These are phyloP conservation scores for Leccinum arenicola DNA, from an alignment of 768 basidiomycete genomes.

Conservation along the genomic window DNA sequence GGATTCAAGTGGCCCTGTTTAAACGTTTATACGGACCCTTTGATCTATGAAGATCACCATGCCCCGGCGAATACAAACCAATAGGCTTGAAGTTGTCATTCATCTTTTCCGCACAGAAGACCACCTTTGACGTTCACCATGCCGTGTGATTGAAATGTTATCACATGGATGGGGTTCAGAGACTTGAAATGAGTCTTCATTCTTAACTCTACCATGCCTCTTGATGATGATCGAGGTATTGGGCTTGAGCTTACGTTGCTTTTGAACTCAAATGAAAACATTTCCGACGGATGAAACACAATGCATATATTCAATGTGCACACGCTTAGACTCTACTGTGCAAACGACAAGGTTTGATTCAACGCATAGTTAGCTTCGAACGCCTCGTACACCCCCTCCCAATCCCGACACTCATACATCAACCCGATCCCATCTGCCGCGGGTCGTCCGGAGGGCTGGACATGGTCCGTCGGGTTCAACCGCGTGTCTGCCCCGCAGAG, in stretches of 20 bases:
- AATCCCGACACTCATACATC: slow-evolving; percentile 22
- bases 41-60: background rate
- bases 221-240: too few relatives aligned
- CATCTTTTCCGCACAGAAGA: background rate
- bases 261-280: background rate
- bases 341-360: slow-evolving; percentile 18
- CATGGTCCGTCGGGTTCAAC: slow-evolving; percentile 25
- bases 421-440: slow-evolving; percentile 24
- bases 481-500: slow-evolving; percentile 35
- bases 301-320: background rate
- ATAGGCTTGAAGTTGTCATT: background rate
- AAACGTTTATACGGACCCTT: background rate
- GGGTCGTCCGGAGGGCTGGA: slow-evolving; percentile 6
- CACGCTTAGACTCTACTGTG: background rate
- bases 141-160: background rate
- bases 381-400: slow-evolving; percentile 20
- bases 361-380: slow-evolving; percentile 21
- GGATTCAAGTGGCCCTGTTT: too few relatives aligned
- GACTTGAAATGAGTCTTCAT: too few relatives aligned
- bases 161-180: background rate
- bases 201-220: too few relatives aligned
- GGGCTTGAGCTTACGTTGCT: background rate
- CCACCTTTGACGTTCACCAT: background rate
- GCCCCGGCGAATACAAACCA: background rate
- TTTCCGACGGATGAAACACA: background rate